Base-by-base conservation (phyloP, 2,329 filamentous ascomycete species). In the Diaporthe sp. region DNA sequence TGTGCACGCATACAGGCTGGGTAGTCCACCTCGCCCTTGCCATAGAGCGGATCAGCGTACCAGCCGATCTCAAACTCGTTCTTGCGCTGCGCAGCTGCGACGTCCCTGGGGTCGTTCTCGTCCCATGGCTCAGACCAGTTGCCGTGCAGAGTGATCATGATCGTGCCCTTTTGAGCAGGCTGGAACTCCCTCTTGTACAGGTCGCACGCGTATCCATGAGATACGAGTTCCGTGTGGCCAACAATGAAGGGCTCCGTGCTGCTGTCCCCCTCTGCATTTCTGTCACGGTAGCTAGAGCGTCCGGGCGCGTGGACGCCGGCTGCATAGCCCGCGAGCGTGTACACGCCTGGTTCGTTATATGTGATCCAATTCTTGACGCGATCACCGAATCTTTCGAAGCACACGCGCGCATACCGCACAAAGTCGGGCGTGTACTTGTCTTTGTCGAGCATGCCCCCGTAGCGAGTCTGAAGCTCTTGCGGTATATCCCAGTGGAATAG, bases 401-500 rank as follows among this genome's bases (percentile, higher is more conserved):
- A 87, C 46, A 92, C 84, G 62, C 89, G 87, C 9, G 90, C 88
- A 79, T 91, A 92, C 79, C 88, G 84, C 55, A 88, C 86, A 76
- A 87, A 92, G 80, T 93, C 91, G 51, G 88, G 86, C 3, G 90
- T 88, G 78, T 91, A 92, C 80, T 91, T 89, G 28, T 90, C 88
- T 80, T 91, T 89, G 83, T 92, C 90, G 49, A 92, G 82, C 79
- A 91, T 86, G 25, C 91, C 91, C 25, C 89, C 88, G 79, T 93
- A 92, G 53, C 89, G 87, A 80, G 89, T 87, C 76, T 92, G 84
- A 37, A 92, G 85, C 59, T 84, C 87, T 73, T 90, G 88, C 1
- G 91, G 91, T 0, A 91, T 86, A 81, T 93, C 91, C 91, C 91
- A 93, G 79, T 93, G 91, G 81, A 90, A 92, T 4, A 93, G 84